Evolutionary conservation across 306 rosid species (phyloP).

Genomic region (Vicia sativa): DNA sequence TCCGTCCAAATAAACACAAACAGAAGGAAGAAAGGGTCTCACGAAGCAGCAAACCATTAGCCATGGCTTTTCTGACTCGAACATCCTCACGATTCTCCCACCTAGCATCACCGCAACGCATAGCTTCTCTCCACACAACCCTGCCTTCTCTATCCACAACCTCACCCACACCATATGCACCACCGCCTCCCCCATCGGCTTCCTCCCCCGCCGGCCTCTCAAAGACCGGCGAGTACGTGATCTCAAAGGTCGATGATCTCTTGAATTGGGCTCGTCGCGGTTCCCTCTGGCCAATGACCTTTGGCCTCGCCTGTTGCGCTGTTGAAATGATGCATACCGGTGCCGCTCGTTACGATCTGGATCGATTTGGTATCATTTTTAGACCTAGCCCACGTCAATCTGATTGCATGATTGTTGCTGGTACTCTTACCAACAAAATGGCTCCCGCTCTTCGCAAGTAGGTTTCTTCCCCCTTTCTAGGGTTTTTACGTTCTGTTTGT

Average conservation of each 20-base stretch:
- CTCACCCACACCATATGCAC: constrained; percentile 55
- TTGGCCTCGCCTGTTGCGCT: constrained; percentile 98
- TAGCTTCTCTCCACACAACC: constrained; percentile 62
- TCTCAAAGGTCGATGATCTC: constrained; percentile 91
- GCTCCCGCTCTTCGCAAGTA: constrained; percentile 99
- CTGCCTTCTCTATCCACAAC: constrained; percentile 52
- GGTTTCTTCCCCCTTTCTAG: constrained; percentile 22
- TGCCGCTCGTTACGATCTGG: constrained; percentile 91
- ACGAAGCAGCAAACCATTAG: background rate
- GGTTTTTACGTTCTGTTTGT: constrained; percentile 9
- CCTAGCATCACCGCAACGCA: constrained; percentile 56
- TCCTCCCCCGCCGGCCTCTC: constrained; percentile 69
- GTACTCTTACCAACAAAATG: constrained; percentile 99
- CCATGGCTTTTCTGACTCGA: constrained; percentile 13
- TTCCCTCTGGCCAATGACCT: constrained; percentile 98
- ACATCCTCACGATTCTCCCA: constrained; percentile 50
- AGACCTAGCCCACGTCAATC: constrained; percentile 98
- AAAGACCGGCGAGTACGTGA: constrained; percentile 84
- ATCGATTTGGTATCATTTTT: constrained; percentile 90
- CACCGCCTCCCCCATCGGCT: constrained; percentile 63
- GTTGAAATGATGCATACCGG: constrained; percentile 99
- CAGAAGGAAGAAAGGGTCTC: background rate
- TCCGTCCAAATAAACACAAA: constrained; percentile 11
- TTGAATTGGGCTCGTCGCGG: constrained; percentile 97
- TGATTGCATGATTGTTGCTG: constrained; percentile 96